Evolutionary conservation across 2,329 filamentous ascomycete species (phyloP).

Genomic region (Talaromyces amestolkiae): DNA sequence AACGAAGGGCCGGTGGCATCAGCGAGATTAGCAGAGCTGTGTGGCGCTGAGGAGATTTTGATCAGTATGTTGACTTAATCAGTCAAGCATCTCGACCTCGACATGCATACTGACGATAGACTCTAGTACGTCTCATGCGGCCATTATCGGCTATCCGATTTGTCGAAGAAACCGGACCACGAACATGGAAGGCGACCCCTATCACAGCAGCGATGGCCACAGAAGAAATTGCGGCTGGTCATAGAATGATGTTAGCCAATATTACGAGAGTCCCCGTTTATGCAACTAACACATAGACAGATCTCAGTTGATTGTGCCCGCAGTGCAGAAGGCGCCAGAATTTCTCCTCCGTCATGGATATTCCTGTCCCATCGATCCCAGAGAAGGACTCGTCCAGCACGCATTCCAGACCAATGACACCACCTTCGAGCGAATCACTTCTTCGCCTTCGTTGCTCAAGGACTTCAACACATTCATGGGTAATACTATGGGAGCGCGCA

Average conservation of each 20-base stretch:
- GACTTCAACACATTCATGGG: slow-evolving; percentile 4
- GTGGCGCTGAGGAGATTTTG: slow-evolving; percentile 3
- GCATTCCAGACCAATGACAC: neutral
- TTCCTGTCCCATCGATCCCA: slow-evolving; percentile 1
- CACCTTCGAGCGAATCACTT: slow-evolving; percentile 5
- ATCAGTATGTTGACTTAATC: neutral
- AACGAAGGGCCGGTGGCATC: slow-evolving; percentile 2
- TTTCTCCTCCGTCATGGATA: neutral
- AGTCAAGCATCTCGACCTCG: neutral
- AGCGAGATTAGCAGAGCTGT: neutral
- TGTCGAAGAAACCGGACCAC: slow-evolving; percentile 1
- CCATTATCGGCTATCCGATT: neutral
- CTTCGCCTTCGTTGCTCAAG: neutral
- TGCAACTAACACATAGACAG: neutral
- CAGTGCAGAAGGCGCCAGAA: neutral
- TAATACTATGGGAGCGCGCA: slow-evolving; percentile 1
- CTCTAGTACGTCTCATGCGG: slow-evolving; percentile 6
- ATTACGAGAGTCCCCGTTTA: neutral
- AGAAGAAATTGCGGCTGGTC: slow-evolving; percentile 2
- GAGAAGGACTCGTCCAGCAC: neutral
- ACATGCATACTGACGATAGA: neutral
- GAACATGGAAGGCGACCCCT: neutral
- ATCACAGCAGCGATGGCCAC: slow-evolving; percentile 6
- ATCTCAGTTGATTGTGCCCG: neutral
- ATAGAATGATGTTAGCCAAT: slow-evolving; percentile 8